Percentiles rank a stretch among this genome's conserved stretches.
Conservation (phyloP, 495 filamentous ascomycete genomes). For the Parmelia sp. region DNA sequence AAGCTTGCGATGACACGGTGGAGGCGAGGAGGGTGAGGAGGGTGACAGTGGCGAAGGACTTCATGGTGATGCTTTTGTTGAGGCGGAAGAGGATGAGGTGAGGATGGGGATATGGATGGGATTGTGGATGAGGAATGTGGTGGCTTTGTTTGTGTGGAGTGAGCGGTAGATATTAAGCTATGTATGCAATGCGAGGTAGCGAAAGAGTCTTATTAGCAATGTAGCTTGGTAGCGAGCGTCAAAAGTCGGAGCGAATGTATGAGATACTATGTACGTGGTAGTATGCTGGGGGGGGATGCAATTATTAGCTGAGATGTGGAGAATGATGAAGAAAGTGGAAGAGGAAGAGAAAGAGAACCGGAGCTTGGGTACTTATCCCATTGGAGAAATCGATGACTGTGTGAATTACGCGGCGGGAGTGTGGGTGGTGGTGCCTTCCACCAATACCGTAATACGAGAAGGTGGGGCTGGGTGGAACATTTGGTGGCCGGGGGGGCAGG, state of each 20-base stretch:
- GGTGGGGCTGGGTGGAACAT: background rate
- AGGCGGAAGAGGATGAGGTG: background rate
- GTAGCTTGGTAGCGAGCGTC: background rate
- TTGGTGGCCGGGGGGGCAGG: background rate
- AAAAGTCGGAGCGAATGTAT: background rate
- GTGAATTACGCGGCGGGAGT: background rate
- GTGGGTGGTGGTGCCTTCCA: too few relatives aligned
- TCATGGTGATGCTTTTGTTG: background rate
- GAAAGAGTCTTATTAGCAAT: background rate
- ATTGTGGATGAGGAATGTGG: too few relatives aligned
- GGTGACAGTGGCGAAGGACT: background rate
- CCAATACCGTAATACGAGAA: background rate
- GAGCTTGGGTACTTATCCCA: background rate
- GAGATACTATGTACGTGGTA: background rate
- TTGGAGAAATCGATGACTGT: background rate
- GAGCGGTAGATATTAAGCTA: background rate
- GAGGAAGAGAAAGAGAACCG: background rate
- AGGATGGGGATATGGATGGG: background rate
- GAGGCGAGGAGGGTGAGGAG: background rate
- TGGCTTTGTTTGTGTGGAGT: too few relatives aligned
- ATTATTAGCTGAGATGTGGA: background rate
- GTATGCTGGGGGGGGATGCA: background rate
- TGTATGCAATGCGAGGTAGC: background rate
- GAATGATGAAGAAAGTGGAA: background rate
- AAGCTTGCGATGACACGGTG: conserved; percentile 5